Conservation (phyloP, 192 early-diverging fungal genomes). For the Funneliformis geosporum region DNA sequence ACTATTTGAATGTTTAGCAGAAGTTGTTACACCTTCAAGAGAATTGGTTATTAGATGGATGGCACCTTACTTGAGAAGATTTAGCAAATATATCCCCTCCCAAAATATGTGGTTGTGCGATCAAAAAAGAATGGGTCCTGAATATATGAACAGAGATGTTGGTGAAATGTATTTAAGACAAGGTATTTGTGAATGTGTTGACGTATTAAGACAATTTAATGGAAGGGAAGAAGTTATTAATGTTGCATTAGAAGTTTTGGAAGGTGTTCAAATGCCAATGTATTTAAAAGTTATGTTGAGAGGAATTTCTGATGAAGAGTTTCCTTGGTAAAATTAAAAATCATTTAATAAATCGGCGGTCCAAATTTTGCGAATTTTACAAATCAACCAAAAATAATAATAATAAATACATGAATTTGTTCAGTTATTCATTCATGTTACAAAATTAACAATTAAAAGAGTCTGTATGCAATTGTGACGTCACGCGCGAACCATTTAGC, state of each 20-base stretch:
- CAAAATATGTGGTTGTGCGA: conserved; percentile 34
- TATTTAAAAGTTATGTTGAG: conserved; percentile 35
- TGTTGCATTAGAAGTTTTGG: conserved; percentile 28
- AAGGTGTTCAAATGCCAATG: conserved; percentile 28
- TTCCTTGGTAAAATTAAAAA: conserved; percentile 17
- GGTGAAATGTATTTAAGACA: conserved; percentile 31
- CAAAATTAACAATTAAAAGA: too few relatives aligned
- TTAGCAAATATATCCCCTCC: conserved; percentile 32
- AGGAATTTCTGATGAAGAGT: conserved; percentile 33
- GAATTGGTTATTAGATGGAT: conserved; percentile 32
- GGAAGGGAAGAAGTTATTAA: conserved; percentile 30
- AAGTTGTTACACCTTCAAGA: conserved; percentile 29
- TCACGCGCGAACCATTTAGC: too few relatives aligned
- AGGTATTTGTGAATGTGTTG: conserved; percentile 32
- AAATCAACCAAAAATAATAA: too few relatives aligned
- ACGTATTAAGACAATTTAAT: conserved; percentile 34
- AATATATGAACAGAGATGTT: conserved; percentile 33
- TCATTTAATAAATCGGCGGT: not conserved
- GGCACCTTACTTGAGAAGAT: conserved; percentile 29
- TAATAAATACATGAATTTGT: too few relatives aligned
- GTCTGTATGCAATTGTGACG: too few relatives aligned
- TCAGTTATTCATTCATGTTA: too few relatives aligned
- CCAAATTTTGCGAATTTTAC: too few relatives aligned
- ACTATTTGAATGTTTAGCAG: conserved; percentile 32
- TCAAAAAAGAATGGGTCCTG: conserved; percentile 32